Evolutionary conservation across 768 basidiomycete genomes (phyloP).

Genomic region (Boletus tomentosulus): DNA sequence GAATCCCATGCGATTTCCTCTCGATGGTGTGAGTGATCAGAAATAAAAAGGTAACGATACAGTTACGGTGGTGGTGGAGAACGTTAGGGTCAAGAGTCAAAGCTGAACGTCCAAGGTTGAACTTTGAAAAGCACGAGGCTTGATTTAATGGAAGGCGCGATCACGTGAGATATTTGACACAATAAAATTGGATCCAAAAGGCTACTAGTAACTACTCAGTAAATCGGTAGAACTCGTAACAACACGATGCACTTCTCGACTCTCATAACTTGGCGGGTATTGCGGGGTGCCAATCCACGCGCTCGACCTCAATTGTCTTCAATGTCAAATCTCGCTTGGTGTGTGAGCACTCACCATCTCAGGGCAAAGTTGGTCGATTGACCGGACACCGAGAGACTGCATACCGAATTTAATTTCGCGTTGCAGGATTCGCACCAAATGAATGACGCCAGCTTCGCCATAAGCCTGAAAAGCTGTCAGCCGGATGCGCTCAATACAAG

Average conservation of each 20-base stretch:
- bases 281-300: conserved; percentile 62
- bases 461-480: conserved; percentile 51
- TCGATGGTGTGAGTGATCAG: neutral
- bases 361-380: conserved; percentile 61
- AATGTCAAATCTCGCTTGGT: neutral
- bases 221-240: neutral
- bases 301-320: conserved; percentile 44
- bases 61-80: neutral
- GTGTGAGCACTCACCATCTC: conserved; percentile 54
- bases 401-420: conserved; percentile 77
- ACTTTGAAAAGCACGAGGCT: neutral
- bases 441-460: conserved; percentile 65
- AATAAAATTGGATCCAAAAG: neutral
- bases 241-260: neutral
- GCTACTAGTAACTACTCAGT: neutral
- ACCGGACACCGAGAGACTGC: conserved; percentile 68
- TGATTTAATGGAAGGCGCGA: neutral
- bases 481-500: neutral
- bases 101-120: neutral
- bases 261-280: conserved; percentile 22
- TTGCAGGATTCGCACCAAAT: conserved; percentile 62
- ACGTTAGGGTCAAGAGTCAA: conserved; percentile 2
- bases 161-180: conserved; percentile 16
- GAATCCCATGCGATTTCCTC: conserved; percentile 58
- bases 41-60: neutral